These are phyloP conservation scores for Aureobasidium lini DNA, from an alignment of 2,329 filamentous ascomycete genomes.

Conservation along the genomic window DNA sequence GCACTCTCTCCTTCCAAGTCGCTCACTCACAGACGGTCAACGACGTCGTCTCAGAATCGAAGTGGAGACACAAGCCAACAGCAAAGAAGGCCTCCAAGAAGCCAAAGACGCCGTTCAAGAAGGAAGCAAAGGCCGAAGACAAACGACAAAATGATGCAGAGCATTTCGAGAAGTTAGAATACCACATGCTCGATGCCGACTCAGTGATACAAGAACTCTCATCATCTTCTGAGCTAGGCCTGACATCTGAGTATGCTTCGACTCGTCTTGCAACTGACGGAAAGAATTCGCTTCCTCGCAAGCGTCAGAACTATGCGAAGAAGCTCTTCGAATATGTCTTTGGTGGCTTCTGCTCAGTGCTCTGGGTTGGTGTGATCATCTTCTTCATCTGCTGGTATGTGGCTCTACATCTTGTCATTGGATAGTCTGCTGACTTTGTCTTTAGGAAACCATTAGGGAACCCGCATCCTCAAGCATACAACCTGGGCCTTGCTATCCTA, in stretches of 20 bases:
- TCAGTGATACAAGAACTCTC: conserved; percentile 26
- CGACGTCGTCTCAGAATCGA: conserved; percentile 18
- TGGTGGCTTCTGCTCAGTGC: conserved; percentile 42
- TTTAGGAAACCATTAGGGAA: conserved; percentile 34
- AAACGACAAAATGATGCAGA: conserved; percentile 23
- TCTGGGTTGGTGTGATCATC: conserved; percentile 42
- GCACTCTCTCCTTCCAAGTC: conserved; percentile 33
- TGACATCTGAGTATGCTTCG: conserved; percentile 30
- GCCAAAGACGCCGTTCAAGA: conserved; percentile 3
- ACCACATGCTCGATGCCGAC: conserved; percentile 30
- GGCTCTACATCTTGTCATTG: neutral
- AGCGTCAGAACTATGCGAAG: conserved; percentile 38
- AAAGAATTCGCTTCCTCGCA: conserved; percentile 35
- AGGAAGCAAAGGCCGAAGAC: conserved; percentile 1
- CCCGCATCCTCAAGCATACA: conserved; percentile 35
- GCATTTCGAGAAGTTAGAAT: conserved; percentile 37
- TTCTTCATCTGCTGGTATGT: conserved; percentile 42
- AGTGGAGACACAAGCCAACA: neutral
- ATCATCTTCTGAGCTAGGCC: conserved; percentile 21
- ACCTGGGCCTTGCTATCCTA: conserved; percentile 41
- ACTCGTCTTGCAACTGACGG: conserved; percentile 35
- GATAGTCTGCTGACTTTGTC: neutral
- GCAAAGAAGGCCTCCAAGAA: conserved; percentile 1
- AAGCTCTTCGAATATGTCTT: conserved; percentile 39
- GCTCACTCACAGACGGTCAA: conserved; percentile 31